Base-by-base conservation (phyloP, 768 basidiomycete genomes). In the Leccinum longicurvipes region DNA sequence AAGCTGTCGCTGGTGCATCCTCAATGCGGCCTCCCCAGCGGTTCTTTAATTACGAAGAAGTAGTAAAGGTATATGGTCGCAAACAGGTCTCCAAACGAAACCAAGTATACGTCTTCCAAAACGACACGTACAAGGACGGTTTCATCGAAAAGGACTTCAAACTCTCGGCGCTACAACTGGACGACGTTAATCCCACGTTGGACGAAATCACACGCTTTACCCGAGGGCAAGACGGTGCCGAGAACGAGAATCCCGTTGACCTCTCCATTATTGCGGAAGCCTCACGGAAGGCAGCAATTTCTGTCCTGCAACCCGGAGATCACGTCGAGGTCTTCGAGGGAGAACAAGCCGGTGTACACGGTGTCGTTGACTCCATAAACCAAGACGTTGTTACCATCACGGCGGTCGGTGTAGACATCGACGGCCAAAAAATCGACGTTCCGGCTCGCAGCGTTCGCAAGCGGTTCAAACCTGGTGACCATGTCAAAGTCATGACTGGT, bases 281-380 rank as follows among this genome's bases (percentile, higher is more conserved):
- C 3, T 91, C 95, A 2, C 79, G 87, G 46, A 94, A 92, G 67
- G 87, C 91, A 6, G 91, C 93, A n/a, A 89, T 93, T 31, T 83
- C 90, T 11, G 92, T 93, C 7, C 77, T 99, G n/a, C 93, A 97
- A 67, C 97, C 97, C 0, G 97, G 97, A 47, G 97, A 99, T 73
- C 91, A 93, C 61, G 86, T 99, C 46, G 97, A 99, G 69, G 93
- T 98, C 14, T 94, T 94, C 64, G 94, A 98, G 70, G 97, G 97
- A 42, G 94, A 98, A 72, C 94, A 98, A 68, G 80, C 89, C 7
- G 97, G 97, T 58, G 82, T 97, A 9, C 86, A 93, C 59, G 97
- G 97, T 72, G 82, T 89, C 11, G 92, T 99, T 25, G 92, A 95
- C 57, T 87, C 92, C 53, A 91, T 98, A 60, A 79, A 82, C 28